A percentile compares a stretch with the other conserved stretches of the same genome.
These are phyloP conservation scores for Skeletonema costatum DNA, from an alignment of 108 stramenopile genomes.

Conservation along the genomic window DNA sequence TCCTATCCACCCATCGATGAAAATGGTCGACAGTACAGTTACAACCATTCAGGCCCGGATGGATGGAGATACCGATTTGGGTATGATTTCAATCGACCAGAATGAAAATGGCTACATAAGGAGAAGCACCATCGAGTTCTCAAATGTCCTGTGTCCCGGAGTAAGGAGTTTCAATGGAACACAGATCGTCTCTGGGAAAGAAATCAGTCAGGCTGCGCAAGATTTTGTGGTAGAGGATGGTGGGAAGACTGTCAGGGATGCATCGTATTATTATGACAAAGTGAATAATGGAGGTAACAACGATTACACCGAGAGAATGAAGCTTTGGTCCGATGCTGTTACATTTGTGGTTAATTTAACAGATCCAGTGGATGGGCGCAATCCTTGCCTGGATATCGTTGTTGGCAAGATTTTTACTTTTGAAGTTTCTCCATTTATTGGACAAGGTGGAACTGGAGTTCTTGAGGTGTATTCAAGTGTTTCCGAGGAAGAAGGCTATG, in stretches of 20 bases:
- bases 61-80: slow-evolving; percentile 13
- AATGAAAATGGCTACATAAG: not conserved
- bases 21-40: slow-evolving; percentile 25
- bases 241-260: slow-evolving; percentile 9
- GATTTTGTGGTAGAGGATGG: slow-evolving; percentile 9
- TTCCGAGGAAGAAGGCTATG: slow-evolving; percentile 21
- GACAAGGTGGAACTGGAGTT: not conserved
- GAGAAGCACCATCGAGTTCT: slow-evolving; percentile 2
- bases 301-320: slow-evolving; percentile 26
- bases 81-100: not conserved
- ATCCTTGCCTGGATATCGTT: slow-evolving; percentile 21
- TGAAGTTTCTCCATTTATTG: not conserved
- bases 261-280: slow-evolving; percentile 26
- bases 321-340: slow-evolving; percentile 12
- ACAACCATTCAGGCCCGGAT: slow-evolving; percentile 2
- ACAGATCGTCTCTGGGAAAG: slow-evolving; percentile 1
- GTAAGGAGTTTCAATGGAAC: slow-evolving; percentile 2
- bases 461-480: slow-evolving; percentile 7
- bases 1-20: slow-evolving; percentile 29
- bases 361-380: slow-evolving; percentile 4
- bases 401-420: slow-evolving; percentile 5
- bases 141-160: slow-evolving; percentile 27
- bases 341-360: slow-evolving; percentile 4
- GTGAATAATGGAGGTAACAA: not conserved
- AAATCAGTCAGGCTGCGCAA: slow-evolving; percentile 9